Evolutionary conservation across 225 moss, liverwort and hornwort genomes (phyloP).

Genomic region (Asterella californica): DNA sequence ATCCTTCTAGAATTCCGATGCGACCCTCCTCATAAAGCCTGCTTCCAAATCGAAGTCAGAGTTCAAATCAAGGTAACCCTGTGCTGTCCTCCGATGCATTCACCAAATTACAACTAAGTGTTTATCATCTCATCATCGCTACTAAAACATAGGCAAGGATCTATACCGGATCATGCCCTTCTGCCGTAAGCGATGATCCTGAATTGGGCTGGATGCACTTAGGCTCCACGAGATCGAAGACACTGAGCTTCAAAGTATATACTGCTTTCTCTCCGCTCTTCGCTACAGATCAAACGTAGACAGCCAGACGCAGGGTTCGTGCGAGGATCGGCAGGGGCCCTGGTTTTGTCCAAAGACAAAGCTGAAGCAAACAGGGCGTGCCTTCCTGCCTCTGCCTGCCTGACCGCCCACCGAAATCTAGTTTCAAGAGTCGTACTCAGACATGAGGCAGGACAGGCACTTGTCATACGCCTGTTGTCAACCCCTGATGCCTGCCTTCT

Average conservation of each 20-base stretch:
- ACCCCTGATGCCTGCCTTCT: background rate
- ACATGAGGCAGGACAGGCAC: slow-evolving; percentile 1
- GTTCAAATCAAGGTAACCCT: background rate
- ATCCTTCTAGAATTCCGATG: background rate
- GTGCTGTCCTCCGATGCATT: background rate
- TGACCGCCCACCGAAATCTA: background rate
- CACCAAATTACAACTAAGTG: background rate
- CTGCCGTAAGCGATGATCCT: background rate
- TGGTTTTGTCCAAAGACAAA: background rate
- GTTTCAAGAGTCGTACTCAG: background rate
- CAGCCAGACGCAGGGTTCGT: background rate
- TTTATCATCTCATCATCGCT: background rate
- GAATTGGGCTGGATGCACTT: background rate
- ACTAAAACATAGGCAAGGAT: background rate
- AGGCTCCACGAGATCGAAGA: background rate
- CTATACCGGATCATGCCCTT: background rate
- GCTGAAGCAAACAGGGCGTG: background rate
- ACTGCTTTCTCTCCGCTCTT: background rate
- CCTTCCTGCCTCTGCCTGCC: slow-evolving; percentile 3
- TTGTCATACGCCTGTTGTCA: background rate
- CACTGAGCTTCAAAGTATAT: background rate
- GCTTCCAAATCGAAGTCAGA: background rate
- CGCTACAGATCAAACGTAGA: background rate
- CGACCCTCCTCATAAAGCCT: background rate
- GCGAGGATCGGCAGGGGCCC: background rate